phyloP scores from a whole-genome alignment of 306 rosid species.

The Carpinus viminea region DNA sequence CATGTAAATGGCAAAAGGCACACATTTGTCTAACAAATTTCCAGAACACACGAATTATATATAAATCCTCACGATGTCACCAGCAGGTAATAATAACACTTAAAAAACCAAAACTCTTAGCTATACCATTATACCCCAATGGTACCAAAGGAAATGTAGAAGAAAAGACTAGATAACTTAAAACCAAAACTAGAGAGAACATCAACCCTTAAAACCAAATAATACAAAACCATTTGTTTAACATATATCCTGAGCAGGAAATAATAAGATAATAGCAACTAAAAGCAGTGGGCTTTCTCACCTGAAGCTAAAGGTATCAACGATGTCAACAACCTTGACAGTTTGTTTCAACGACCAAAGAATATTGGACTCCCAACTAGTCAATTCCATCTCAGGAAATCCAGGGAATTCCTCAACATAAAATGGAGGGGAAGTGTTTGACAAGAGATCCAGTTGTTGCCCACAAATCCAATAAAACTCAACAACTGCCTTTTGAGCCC shows the following conservation, averaged over 20 bases:
- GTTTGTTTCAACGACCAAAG: slow-evolving; percentile 69
- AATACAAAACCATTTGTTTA: neutral
- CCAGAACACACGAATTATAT: neutral
- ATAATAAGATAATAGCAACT: neutral
- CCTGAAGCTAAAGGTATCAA: slow-evolving; percentile 79
- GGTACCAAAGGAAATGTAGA: neutral
- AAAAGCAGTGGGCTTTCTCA: slow-evolving; percentile 5
- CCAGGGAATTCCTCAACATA: slow-evolving; percentile 38
- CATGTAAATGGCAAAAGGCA: neutral
- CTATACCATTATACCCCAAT: neutral
- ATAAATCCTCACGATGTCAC: neutral
- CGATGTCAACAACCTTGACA: slow-evolving; percentile 68
- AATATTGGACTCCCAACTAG: slow-evolving; percentile 65
- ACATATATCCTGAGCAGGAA: neutral
- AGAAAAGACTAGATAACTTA: neutral
- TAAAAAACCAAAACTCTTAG: neutral
- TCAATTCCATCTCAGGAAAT: slow-evolving; percentile 55
- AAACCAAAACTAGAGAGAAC: neutral
- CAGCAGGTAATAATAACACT: neutral
- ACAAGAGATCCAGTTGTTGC: slow-evolving; percentile 39
- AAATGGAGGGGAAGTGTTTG: slow-evolving; percentile 38
- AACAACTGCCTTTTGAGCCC: slow-evolving; percentile 77
- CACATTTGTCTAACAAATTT: neutral
- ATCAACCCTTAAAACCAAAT: neutral
- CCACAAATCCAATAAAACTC: slow-evolving; percentile 91